Evolutionary conservation across 345 rosid genomes (phyloP), one percentile per base, ranked within the genome.

Genomic region (Odontarrhena argentea): DNA sequence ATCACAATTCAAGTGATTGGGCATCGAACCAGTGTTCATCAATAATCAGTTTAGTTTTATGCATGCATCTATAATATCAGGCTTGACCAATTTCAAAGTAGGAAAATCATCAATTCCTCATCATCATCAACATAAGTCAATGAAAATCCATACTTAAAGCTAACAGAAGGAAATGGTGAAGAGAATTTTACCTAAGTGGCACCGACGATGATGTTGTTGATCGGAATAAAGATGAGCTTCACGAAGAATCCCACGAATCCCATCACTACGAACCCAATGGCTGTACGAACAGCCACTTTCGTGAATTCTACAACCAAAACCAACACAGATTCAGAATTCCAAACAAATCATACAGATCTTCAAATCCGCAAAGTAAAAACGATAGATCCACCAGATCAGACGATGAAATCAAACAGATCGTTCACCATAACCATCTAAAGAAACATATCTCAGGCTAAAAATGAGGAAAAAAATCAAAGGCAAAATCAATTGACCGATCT

Each of bases 281-380:
- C 95, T 9, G 91, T 88, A 74, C 95, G 95, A 28, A 84, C 82
- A 10, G 89, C 95, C 4, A 88, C 87, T 77, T 88, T 88, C n/a
- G 87, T 82, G 74, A 88, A 88, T 70, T 88, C 95, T 84, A 54
- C 57, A 55, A 34, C 30, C 8, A 26, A 11, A 5, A 13, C 1
- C 18, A 36, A 48, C 7, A 44, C 48, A 57, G 9, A 48, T 10
- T 54, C 53, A 60, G 9, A 28, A 32, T 32, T 32, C 7, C 36
- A 32, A 32, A 4, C 4, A 53, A 55, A 38, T 1, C 14, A n/a
- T 12, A 26, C 42, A 9, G 42, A 38, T 38, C 37, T 28, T 28
- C 32, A 3, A 0, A 28, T 28, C 5, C 36, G 7, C 36, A 32
- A 32, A 4, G 1, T 4, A 32, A 18, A 32, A 32, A 32, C 36